These are phyloP conservation scores for Rosa persica DNA, from an alignment of 306 rosid genomes.

Conservation along the genomic window DNA sequence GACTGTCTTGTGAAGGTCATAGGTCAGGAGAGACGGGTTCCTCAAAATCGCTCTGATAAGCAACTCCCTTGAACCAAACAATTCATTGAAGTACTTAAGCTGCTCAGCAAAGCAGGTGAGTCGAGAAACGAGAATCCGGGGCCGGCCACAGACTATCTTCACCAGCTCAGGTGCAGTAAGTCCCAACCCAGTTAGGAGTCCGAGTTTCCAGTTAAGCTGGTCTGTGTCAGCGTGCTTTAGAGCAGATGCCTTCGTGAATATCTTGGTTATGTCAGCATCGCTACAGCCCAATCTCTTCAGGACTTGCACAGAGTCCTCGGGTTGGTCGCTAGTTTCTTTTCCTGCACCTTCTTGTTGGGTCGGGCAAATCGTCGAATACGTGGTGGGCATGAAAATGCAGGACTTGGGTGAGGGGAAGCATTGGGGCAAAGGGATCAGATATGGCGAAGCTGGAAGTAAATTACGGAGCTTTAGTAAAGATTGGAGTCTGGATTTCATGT, in stretches of 20 bases:
- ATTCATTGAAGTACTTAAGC: slow-evolving; percentile 43
- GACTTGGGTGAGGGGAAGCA: background rate
- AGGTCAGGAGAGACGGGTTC: slow-evolving; percentile 64
- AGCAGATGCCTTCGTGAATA: slow-evolving; percentile 42
- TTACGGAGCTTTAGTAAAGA: slow-evolving; percentile 39
- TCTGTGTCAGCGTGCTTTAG: slow-evolving; percentile 38
- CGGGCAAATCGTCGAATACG: slow-evolving; percentile 55
- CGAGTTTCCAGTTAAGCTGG: slow-evolving; percentile 46
- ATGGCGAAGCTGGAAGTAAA: slow-evolving; percentile 21
- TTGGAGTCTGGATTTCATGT: slow-evolving; percentile 28
- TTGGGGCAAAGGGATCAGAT: slow-evolving; percentile 8
- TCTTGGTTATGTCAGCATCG: slow-evolving; percentile 41
- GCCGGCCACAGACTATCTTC: slow-evolving; percentile 57
- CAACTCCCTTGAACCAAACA: slow-evolving; percentile 62
- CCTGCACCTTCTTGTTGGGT: slow-evolving; percentile 21
- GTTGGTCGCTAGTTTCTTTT: slow-evolving; percentile 16
- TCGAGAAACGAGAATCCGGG: slow-evolving; percentile 48
- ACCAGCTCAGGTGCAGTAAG: slow-evolving; percentile 51
- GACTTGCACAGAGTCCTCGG: slow-evolving; percentile 38
- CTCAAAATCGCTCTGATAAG: slow-evolving; percentile 62
- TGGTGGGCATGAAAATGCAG: slow-evolving; percentile 36
- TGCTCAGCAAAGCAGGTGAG: slow-evolving; percentile 47
- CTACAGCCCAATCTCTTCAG: slow-evolving; percentile 68
- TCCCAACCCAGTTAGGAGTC: slow-evolving; percentile 50
- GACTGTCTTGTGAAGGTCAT: slow-evolving; percentile 34